Base-by-base conservation (phyloP, 2,329 filamentous ascomycete genomes). In the Pseudopyricularia cyperi region DNA sequence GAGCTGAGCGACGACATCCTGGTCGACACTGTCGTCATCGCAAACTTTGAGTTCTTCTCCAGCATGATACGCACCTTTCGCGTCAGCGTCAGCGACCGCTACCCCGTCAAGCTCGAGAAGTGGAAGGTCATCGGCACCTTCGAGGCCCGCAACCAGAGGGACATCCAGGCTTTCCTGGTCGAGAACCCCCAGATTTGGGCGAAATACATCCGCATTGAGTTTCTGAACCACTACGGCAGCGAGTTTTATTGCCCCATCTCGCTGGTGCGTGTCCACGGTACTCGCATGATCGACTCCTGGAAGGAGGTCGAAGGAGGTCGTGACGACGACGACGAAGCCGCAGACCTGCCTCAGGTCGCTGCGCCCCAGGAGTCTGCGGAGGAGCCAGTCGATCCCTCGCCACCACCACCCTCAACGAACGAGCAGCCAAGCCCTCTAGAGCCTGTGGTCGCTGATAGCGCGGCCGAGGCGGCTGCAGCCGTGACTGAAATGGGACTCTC, bases 31-130 rank as follows among this genome's bases (percentile, higher is more conserved):
- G 76, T 98, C 39, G 93, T 97, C n/a, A 75, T 98, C 52, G 93
- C 91, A 55, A 98, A 98, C 65, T 98, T 94, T 61, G 93, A 98
- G 66, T 98, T 98, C 72, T 98, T 98, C 72, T 95, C 89, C 52
- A 96, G 89, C 63, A 96, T 95, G 77, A 87, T 97, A 60, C 85
- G 89, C 51, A 86, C 83, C 48, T 96, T 98, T 65, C 79, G 87
- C 50, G 82, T 97, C 58, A 94, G 88, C 63, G 91, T 96, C 48
- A 94, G 90, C 53, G 93, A 97, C 68, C 82, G 89, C 53, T 97
- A 96, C 66, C 93, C 93, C 1, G 87, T 93, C 52, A 97, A 96
- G 66, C 68, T 80, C 52, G 90, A 95, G 49, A 88, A 93, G 59
- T 98, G 93, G 93, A 89, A 85, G 58, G 82, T 89, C 44, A 66